Percentiles rank a stretch among this genome's conserved stretches.
Conservation (phyloP, 2,329 filamentous ascomycete genomes). For the Elsinoe perseae region DNA sequence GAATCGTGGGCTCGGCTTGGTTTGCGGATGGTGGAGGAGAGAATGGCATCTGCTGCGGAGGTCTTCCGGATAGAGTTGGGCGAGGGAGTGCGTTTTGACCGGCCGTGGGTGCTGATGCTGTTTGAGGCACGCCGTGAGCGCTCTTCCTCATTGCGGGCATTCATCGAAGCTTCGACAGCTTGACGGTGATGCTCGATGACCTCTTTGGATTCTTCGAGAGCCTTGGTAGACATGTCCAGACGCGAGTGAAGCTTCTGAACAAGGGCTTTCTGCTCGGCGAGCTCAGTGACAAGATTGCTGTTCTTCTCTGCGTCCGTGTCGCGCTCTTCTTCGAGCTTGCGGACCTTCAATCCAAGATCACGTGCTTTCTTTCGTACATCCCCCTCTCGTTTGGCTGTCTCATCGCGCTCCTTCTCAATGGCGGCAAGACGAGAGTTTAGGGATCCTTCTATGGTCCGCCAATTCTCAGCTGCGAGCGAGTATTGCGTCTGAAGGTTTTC, state of each 20-base stretch:
- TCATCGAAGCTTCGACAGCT: constrained; percentile 48
- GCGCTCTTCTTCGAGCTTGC: constrained; percentile 73
- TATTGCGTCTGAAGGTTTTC: constrained; percentile 96
- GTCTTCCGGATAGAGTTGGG: constrained; percentile 33
- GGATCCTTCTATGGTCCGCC: constrained; percentile 90
- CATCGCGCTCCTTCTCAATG: constrained; percentile 86
- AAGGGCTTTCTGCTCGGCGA: constrained; percentile 52
- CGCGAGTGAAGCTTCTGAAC: constrained; percentile 56
- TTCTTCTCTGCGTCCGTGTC: constrained; percentile 60
- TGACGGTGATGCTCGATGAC: constrained; percentile 54
- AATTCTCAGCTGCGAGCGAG: constrained; percentile 87
- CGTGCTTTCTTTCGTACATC: constrained; percentile 85
- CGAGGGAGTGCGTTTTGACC: constrained; percentile 29
- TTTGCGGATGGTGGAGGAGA: constrained; percentile 24
- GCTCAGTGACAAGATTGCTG: constrained; percentile 57
- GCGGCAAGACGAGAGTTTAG: constrained; percentile 66
- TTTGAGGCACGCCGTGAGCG: constrained; percentile 35
- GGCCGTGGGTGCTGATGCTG: constrained; percentile 18
- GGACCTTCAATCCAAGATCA: constrained; percentile 63
- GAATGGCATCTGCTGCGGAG: constrained; percentile 32
- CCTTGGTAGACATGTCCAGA: constrained; percentile 56
- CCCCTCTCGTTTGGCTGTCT: constrained; percentile 70
- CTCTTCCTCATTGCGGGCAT: constrained; percentile 58
- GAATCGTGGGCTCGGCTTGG: constrained; percentile 14
- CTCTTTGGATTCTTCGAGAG: constrained; percentile 51